Conservation (phyloP, 306 rosid genomes). For the Citrullus colocynthis region DNA sequence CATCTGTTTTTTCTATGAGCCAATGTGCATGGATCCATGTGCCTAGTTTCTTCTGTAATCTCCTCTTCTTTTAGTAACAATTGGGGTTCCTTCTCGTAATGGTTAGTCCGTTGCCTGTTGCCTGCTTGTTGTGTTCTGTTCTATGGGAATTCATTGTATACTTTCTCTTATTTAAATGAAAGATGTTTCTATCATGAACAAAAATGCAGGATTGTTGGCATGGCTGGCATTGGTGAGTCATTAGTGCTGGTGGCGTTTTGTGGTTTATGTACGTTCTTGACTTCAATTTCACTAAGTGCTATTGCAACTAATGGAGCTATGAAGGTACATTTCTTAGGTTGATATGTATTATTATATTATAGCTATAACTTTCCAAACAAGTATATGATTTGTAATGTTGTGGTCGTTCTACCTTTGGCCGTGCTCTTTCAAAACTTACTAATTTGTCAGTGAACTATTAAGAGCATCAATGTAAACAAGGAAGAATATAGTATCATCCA, state of each 20-base stretch:
- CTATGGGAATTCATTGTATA: background rate
- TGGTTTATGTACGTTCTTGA: constrained; percentile 86
- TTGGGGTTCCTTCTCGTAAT: background rate
- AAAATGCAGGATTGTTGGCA: constrained; percentile 89
- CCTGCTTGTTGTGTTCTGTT: background rate
- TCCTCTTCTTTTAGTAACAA: background rate
- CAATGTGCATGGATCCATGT: background rate
- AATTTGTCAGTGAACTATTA: background rate
- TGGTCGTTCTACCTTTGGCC: background rate
- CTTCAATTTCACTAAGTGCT: constrained; percentile 91
- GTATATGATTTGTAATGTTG: background rate
- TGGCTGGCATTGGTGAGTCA: constrained; percentile 87
- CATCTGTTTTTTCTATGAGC: background rate
- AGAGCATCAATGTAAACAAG: background rate
- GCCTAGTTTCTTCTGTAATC: background rate
- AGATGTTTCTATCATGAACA: constrained; percentile 1
- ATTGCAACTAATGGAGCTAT: constrained; percentile 99
- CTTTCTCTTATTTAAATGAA: background rate
- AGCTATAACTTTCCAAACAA: background rate
- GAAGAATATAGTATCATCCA: background rate
- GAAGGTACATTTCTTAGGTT: constrained; percentile 51
- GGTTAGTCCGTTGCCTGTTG: background rate
- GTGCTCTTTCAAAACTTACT: background rate
- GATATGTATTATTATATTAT: background rate
- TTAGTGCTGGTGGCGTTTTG: constrained; percentile 65